Conservation (phyloP, 768 basidiomycete genomes). For the Trametes meyenii region DNA sequence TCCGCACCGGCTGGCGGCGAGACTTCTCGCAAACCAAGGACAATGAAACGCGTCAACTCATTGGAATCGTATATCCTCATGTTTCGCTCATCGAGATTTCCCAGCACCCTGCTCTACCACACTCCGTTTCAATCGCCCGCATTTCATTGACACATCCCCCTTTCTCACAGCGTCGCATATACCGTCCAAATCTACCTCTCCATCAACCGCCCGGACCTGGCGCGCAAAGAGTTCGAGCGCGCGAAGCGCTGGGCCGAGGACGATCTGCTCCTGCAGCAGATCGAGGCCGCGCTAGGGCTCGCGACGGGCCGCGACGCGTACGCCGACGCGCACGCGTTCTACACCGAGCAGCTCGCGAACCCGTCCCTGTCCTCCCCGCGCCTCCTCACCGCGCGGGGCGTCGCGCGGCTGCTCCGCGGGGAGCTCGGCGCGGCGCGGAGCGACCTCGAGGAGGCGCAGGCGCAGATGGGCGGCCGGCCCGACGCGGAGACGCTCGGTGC, state of each 20-base stretch:
- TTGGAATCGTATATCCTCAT: background rate
- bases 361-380: slow-evolving; percentile 75
- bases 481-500: slow-evolving; percentile 74
- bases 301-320: slow-evolving; percentile 76
- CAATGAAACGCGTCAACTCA: background rate
- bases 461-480: slow-evolving; percentile 50
- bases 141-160: background rate
- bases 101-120: background rate
- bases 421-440: slow-evolving; percentile 78
- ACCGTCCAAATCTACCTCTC: slow-evolving; percentile 88
- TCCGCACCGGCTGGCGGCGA: too few relatives aligned
- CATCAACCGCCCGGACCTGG: slow-evolving; percentile 86
- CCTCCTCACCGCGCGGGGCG: slow-evolving; percentile 76
- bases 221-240: slow-evolving; percentile 81
- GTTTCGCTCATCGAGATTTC: too few relatives aligned
- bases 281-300: slow-evolving; percentile 82
- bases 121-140: too few relatives aligned
- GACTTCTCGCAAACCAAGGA: too few relatives aligned
- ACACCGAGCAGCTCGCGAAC: slow-evolving; percentile 82
- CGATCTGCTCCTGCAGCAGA: slow-evolving; percentile 84
- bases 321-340: slow-evolving; percentile 58
- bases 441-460: slow-evolving; percentile 75
- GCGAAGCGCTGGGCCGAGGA: slow-evolving; percentile 89
- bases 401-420: slow-evolving; percentile 76
- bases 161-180: slow-evolving; percentile 70